Conservation (phyloP, 2,329 filamentous ascomycete species). For the Cercospora zeina region DNA sequence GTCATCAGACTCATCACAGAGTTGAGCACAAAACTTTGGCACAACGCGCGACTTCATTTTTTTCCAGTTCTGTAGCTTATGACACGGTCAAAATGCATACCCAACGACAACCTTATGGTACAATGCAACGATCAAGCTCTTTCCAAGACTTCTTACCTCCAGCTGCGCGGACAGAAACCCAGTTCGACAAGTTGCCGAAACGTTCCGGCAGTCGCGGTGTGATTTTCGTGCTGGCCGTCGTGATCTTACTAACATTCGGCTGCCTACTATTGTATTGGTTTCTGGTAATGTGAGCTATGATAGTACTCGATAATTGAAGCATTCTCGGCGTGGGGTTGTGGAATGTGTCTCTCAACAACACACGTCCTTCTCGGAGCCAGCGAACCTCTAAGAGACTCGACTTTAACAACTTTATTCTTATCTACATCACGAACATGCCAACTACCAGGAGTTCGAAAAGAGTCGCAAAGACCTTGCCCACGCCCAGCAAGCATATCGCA, state of each 20-base stretch:
- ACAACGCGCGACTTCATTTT: neutral
- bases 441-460: neutral
- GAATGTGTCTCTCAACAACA: conserved; percentile 3
- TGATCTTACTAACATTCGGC: neutral
- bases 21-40: neutral
- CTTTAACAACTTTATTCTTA: no score
- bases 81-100: neutral
- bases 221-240: neutral
- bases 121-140: neutral
- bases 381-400: neutral
- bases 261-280: conserved; percentile 2
- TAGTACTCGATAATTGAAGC: neutral
- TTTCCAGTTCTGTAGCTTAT: neutral
- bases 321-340: neutral
- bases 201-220: neutral
- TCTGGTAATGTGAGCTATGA: conserved; percentile 1
- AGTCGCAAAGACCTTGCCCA: conserved; percentile 1
- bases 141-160: conserved; percentile 14
- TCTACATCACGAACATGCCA: neutral
- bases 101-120: conserved; percentile 7
- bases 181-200: conserved; percentile 13
- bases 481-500: neutral
- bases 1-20: neutral
- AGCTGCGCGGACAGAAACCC: conserved; percentile 13
- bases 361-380: neutral